These are phyloP conservation scores for Xylaria castorea DNA, from an alignment of 495 filamentous ascomycete genomes.

Conservation along the genomic window DNA sequence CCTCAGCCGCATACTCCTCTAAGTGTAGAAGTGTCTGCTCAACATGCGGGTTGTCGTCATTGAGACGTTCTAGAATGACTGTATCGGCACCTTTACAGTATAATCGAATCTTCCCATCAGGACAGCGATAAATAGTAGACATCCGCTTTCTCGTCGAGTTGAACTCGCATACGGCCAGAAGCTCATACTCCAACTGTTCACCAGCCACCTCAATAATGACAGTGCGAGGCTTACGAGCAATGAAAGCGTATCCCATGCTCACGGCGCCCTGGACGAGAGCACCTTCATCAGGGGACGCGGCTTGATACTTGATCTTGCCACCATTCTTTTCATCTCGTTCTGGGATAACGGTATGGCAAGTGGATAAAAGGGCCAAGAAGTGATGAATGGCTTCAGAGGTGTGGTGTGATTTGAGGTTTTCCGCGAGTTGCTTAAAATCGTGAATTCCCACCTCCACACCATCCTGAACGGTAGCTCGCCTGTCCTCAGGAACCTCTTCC, in stretches of 20 bases:
- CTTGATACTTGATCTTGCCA: conserved; percentile 92
- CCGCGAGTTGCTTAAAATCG: conserved; percentile 78
- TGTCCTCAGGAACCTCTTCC: conserved; percentile 91
- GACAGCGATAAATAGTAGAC: conserved; percentile 96
- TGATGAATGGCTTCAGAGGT: conserved; percentile 79
- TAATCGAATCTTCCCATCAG: conserved; percentile 90
- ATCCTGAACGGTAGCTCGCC: conserved; percentile 77
- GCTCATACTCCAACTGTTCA: conserved; percentile 80
- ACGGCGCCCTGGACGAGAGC: conserved; percentile 94
- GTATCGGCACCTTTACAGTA: conserved; percentile 99
- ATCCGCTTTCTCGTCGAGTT: conserved; percentile 98
- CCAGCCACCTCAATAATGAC: conserved; percentile 81
- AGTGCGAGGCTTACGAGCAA: conserved; percentile 83
- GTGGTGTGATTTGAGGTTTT: conserved; percentile 76
- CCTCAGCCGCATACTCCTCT: conserved; percentile 97
- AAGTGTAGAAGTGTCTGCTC: conserved; percentile 90
- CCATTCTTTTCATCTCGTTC: conserved; percentile 78
- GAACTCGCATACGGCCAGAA: conserved; percentile 97
- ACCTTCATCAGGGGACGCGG: conserved; percentile 96
- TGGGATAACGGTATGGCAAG: conserved; percentile 97
- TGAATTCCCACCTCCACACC: conserved; percentile 81
- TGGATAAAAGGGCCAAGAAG: conserved; percentile 85
- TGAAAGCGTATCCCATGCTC: conserved; percentile 83
- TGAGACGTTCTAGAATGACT: conserved; percentile 87
- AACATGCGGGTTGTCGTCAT: conserved; percentile 78